Evolutionary conservation across 116 monocot genomes (phyloP).

Genomic region (Cymodocea nodosa): DNA sequence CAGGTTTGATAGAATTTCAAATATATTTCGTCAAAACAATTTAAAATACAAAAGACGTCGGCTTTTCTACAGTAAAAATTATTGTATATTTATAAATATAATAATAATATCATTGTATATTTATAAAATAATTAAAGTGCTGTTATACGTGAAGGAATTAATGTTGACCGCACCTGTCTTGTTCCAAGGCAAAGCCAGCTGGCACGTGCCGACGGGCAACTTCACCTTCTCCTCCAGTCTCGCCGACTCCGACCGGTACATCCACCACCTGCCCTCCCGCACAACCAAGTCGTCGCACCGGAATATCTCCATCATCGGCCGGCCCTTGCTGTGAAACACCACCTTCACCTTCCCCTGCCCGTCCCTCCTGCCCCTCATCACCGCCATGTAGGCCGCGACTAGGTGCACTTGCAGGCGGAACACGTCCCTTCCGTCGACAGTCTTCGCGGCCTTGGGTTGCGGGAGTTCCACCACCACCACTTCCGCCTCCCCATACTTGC

Average conservation of each 20-base stretch:
- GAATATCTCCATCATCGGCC: slow-evolving; percentile 78
- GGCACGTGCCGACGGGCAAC: slow-evolving; percentile 66
- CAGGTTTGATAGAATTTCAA: too few species aligned
- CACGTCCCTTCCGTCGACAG: slow-evolving; percentile 39
- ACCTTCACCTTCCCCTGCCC: slow-evolving; percentile 4
- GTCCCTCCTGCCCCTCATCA: slow-evolving; percentile 29
- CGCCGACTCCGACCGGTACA: slow-evolving; percentile 42
- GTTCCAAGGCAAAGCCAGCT: slow-evolving; percentile 36
- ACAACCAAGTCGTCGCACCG: slow-evolving; percentile 44
- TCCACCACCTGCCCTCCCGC: slow-evolving; percentile 60
- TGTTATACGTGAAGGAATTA: too few species aligned
- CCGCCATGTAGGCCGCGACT: slow-evolving; percentile 39
- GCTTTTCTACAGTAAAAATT: neutral
- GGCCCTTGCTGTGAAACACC: slow-evolving; percentile 29
- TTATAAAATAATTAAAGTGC: too few species aligned
- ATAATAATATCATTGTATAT: too few species aligned
- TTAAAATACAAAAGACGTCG: too few species aligned
- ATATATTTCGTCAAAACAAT: too few species aligned
- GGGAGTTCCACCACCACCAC: slow-evolving; percentile 52
- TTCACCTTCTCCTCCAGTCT: slow-evolving; percentile 57
- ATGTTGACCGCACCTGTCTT: slow-evolving; percentile 7
- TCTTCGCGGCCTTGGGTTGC: slow-evolving; percentile 10
- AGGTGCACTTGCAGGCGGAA: slow-evolving; percentile 58
- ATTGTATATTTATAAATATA: neutral
- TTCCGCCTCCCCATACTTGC: slow-evolving; percentile 24